Evolutionary conservation across 2,329 filamentous ascomycete genomes (phyloP).

Genomic region (Trichoderma simmonsii): DNA sequence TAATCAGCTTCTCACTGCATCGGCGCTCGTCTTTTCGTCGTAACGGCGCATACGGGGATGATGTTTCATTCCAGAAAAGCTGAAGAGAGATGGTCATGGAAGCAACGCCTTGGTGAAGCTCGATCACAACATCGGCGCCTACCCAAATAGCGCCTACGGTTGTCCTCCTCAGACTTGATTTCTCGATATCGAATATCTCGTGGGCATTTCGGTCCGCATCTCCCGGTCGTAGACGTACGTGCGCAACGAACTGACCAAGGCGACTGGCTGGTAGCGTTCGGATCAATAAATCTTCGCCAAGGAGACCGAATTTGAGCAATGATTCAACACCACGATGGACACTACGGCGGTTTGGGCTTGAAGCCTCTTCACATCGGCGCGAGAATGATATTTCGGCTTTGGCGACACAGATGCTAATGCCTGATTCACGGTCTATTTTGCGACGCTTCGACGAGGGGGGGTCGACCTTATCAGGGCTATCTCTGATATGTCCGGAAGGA

Average conservation of each 20-base stretch:
- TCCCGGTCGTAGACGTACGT: constrained; percentile 25
- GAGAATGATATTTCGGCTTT: constrained; percentile 27
- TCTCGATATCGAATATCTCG: constrained; percentile 23
- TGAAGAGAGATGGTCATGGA: constrained; percentile 33
- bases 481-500: background rate
- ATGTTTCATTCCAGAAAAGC: constrained; percentile 44
- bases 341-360: background rate
- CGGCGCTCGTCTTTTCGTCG: constrained; percentile 30
- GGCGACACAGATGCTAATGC: constrained; percentile 26
- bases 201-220: constrained; percentile 24
- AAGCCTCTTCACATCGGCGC: constrained; percentile 25
- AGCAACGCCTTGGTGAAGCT: constrained; percentile 27
- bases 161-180: constrained; percentile 19
- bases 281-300: constrained; percentile 22
- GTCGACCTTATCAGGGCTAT: background rate
- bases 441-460: constrained; percentile 31
- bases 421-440: constrained; percentile 24
- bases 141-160: constrained; percentile 37
- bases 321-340: constrained; percentile 24
- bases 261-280: constrained; percentile 19
- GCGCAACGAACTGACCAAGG: constrained; percentile 9
- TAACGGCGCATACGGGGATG: constrained; percentile 30
- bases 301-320: constrained; percentile 23
- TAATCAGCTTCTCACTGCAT: constrained; percentile 36
- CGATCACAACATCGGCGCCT: constrained; percentile 31